phyloP scores from a whole-genome alignment of 257 asterid species.

The Ligustrum vulgare region DNA sequence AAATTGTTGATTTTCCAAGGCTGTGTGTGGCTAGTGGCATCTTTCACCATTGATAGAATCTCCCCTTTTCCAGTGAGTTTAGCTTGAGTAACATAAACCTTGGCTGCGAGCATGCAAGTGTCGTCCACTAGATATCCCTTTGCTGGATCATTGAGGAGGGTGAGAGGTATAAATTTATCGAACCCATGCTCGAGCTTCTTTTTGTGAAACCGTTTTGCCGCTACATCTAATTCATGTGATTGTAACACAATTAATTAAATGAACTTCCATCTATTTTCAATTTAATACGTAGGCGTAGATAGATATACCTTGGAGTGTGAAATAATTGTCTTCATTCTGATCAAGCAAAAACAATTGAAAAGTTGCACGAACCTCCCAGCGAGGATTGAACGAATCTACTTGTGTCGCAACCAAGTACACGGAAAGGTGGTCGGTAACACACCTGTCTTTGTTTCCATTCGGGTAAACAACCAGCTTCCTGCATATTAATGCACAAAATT shows the following conservation, averaged over 20 bases:
- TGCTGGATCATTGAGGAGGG: constrained; percentile 39
- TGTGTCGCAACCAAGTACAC: constrained; percentile 46
- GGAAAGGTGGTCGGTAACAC: constrained; percentile 52
- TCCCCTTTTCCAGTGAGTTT: constrained; percentile 45
- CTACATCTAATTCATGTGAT: constrained; percentile 21
- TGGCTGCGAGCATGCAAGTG: constrained; percentile 53
- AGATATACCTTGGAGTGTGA: constrained; percentile 44
- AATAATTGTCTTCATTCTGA: constrained; percentile 59
- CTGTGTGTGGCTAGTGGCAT: constrained; percentile 39
- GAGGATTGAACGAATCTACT: constrained; percentile 29
- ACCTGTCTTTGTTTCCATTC: constrained; percentile 61
- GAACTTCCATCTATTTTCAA: neutral
- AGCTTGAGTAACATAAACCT: constrained; percentile 50
- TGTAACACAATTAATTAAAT: neutral
- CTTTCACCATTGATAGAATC: constrained; percentile 54
- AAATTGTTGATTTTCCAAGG: constrained; percentile 42
- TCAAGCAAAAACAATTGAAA: constrained; percentile 57
- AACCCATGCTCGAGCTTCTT: constrained; percentile 62
- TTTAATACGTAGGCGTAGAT: neutral
- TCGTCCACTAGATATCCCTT: constrained; percentile 41
- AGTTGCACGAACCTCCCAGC: constrained; percentile 55
- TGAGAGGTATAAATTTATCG: constrained; percentile 50
- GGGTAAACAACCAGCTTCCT: constrained; percentile 70
- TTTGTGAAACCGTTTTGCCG: constrained; percentile 51
- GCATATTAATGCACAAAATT: constrained; percentile 1